Evolutionary conservation across 495 filamentous ascomycete genomes (phyloP), one percentile per base, ranked within the genome.

Genomic region (Neurospora hispaniola): DNA sequence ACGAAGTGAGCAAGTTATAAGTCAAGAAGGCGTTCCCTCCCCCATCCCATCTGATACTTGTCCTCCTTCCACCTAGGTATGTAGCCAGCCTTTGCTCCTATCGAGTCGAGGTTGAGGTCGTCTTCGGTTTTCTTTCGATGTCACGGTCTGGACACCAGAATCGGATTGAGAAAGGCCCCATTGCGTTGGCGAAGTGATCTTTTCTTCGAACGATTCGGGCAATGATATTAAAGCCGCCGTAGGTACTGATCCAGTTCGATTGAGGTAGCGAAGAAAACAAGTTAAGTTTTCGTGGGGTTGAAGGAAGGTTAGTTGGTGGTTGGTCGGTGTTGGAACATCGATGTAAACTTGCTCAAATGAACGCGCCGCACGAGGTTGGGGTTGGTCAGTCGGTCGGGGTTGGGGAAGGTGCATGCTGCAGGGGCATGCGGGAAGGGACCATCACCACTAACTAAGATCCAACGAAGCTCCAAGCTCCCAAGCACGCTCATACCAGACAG

Each of bases 311-410:
- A 2, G 27, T 62, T 11, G 18, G 35, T 38, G 35, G 35, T 38
- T 38, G 44, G 7, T 31, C 11, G 54, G 54, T 18, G 43, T 41
- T 35, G 42, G 68, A 39, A 59, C 39, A 38, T n/a, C n/a, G n/a
- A n/a, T 5, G 35, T 38, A 35, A 74, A 71, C 48, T 71, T 74
- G 73, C 73, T 74, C 73, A 74, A 74, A 74, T 71, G 73, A 54
- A 54, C 73, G 70, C 73, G 69, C 27, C 27, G 27, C 43, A 20
- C 41, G 20, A 8, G 20, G 11, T 40, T 66, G 48, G 48, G 35
- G 35, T 31, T 38, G 9, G 35, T 35, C 35, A 3, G 35, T 38
- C 3, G 35, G 35, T 31, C 27, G 27, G 54, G 71, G 59, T n/a
- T 73, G 54, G 54, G 54, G 54, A 18, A 62, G 14, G 35, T 62